Evolutionary conservation across 768 basidiomycete genomes (phyloP), one percentile per base, ranked within the genome.

Genomic region (Leccinum disarticulatum): DNA sequence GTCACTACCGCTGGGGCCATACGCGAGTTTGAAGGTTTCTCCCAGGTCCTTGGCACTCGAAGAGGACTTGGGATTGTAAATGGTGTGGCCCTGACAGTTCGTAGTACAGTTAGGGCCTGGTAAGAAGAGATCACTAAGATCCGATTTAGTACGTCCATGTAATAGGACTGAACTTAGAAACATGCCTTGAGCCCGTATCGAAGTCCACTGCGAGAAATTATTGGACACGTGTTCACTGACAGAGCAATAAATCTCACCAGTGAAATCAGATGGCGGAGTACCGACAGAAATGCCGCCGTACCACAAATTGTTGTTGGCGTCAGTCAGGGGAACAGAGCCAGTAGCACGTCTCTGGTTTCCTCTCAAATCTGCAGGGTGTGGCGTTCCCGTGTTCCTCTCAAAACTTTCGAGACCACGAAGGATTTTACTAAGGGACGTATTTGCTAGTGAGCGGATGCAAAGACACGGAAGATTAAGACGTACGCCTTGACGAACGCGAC

Each of bases 11-110:
- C 4, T 54, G 13, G 60, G 55, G n/a, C 28, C 59, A 31, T 52
- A 63, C 3, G 4, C 0, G 3, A 52, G 11, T 4, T 0, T 3
- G 52, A 63, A 67, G 14, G 28, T 49, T 30, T 33, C 4, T 7
- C 13, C 8, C 56, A 61, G 25, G 28, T 59, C 52, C 2, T 49
- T n/a, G 2, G 66, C 11, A 17, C 59, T 62, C 4, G 57, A 59
- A 51, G 68, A 70, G 11, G 8, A 2, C 1, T 11, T 14, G 0
- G 77, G 67, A 60, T 75, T 56, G 61, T 77, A 80, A 52, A 67
- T 60, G 36, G 46, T 62, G 61, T 79, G 76, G 3, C 59, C 66
- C 0, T 17, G 4, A 60, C 78, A 79, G 30, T 3, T 62, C 25
- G 55, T 63, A 17, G 3, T 31, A 61, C 74, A 75, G 5, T 51